Conservation (phyloP, 2,329 filamentous ascomycete genomes). For the Teratosphaeria viscida region DNA sequence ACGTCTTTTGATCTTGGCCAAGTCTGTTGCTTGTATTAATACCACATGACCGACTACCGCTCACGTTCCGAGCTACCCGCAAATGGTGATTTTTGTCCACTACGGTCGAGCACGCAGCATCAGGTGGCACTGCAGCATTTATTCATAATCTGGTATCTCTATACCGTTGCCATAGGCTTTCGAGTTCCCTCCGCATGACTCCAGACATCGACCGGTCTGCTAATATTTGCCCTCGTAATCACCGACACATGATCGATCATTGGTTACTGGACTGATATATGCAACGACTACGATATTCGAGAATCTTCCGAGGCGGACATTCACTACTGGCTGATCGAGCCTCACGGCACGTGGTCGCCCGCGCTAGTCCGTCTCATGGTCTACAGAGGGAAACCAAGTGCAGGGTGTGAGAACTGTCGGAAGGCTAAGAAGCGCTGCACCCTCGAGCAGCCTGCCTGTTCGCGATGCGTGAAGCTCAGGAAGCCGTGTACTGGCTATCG, state of each 20-base stretch:
- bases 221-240: background rate
- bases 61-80: no score
- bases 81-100: no score
- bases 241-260: background rate
- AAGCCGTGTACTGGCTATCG: slow-evolving; percentile 24
- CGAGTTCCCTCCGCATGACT: background rate
- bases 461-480: slow-evolving; percentile 22
- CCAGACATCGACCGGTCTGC: background rate
- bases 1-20: no score
- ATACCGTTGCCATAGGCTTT: background rate
- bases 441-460: slow-evolving; percentile 21
- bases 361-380: slow-evolving; percentile 2
- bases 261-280: background rate
- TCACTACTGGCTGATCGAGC: background rate
- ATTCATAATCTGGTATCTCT: background rate
- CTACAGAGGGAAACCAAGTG: slow-evolving; percentile 18
- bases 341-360: background rate
- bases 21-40: no score
- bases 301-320: background rate
- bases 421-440: slow-evolving; percentile 25
- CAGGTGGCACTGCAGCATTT: background rate
- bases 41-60: no score
- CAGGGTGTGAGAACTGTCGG: slow-evolving; percentile 24
- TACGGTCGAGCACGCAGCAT: no score
- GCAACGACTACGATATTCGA: background rate